Evolutionary conservation across 2,329 filamentous ascomycete genomes (phyloP), one percentile per base, ranked within the genome.

Genomic region (Colletotrichum plurivorum): DNA sequence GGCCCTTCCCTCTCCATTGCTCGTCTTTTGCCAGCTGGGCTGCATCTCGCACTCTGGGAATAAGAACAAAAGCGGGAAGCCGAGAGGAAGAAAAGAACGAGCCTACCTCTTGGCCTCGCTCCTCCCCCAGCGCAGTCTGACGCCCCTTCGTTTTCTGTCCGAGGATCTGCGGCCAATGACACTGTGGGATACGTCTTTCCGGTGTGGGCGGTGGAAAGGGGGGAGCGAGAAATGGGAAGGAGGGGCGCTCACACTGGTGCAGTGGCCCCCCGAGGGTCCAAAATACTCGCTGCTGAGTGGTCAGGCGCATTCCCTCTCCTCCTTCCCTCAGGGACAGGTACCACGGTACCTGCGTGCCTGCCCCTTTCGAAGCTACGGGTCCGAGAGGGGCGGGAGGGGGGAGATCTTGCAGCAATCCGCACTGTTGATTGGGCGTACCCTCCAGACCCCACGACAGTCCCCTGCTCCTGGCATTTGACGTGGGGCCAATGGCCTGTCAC

Each of bases 121-220:
- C 31, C 31, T 36, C 31, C 31, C 54, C 54, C 52, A 39, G 51
- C 9, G 45, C 45, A 49, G n/a, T 49, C n/a, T 3, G 12, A 49
- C 5, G 65, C 59, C 39, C 63, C 65, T 60, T 60, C 51, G 39
- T 22, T 22, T 56, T 18, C 45, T 52, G 16, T 31, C 13, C 51
- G 55, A 69, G 43, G 66, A 69, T 66, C 62, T 69, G 49, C 62
- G 20, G 31, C 39, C 66, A 66, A 66, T 69, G 48, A 25, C 62
- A 60, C 43, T 16, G 27, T 45, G 36, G 49, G 39, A 55, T 49
- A 13, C 13, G 16, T 20, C 43, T 48, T 36, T 59, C 53, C 53
- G 46, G 43, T 51, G 49, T 55, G 49, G 54, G 55, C 15, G 22
- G 27, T 18, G 36, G 46, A 27, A 45, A 41, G 41, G 39, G 48